phyloP scores from a whole-genome alignment of 306 rosid species.

The Inga laurina region DNA sequence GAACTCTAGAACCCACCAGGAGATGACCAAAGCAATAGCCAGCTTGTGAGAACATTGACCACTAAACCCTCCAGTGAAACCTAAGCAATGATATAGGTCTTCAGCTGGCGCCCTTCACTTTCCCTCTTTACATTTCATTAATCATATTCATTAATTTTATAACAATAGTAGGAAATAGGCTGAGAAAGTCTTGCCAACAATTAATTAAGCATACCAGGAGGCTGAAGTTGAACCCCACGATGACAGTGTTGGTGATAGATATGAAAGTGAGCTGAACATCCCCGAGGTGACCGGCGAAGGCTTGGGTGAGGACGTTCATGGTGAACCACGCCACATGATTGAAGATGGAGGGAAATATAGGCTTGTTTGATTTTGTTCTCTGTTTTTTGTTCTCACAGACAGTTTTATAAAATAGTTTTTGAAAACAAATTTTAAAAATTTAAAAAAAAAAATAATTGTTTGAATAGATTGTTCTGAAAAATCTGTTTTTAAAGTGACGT shows the following conservation, averaged over 20 bases:
- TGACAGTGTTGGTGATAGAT: constrained; percentile 7
- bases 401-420: too few relatives aligned
- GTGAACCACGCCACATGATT: not conserved
- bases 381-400: too few relatives aligned
- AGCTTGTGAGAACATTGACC: not conserved
- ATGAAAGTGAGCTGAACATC: constrained; percentile 6
- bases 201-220: not conserved
- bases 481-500: not conserved
- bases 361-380: too few relatives aligned
- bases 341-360: not conserved
- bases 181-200: not conserved
- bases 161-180: not conserved
- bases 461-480: too few relatives aligned
- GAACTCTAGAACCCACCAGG: not conserved
- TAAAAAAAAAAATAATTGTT: too few relatives aligned
- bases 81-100: constrained; percentile 7
- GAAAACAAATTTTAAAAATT: too few relatives aligned
- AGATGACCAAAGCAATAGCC: not conserved
- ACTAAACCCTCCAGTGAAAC: not conserved
- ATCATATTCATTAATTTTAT: not conserved
- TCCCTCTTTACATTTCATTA: too few relatives aligned
- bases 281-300: constrained; percentile 24
- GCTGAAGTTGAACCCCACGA: constrained; percentile 16
- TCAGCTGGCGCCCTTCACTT: constrained; percentile 28
- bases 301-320: constrained; percentile 21